Base-by-base conservation (phyloP, 257 asterid genomes). In the Solanum chilense region DNA sequence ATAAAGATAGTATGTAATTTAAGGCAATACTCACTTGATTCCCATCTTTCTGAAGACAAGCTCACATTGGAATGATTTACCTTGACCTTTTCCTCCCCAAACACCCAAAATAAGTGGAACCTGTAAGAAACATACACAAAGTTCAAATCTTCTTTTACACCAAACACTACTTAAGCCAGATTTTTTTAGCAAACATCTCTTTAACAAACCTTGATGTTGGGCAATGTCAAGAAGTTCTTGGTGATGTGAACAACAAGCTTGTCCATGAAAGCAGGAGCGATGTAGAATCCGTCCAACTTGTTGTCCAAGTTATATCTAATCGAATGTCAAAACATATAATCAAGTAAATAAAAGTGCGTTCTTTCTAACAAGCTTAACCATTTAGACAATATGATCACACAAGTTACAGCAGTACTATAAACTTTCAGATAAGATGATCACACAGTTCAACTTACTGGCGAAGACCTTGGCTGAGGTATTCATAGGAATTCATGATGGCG, bases 21-120 rank as follows among this genome's bases (percentile, higher is more conserved):
- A 9, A 9, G 71, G 74, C 44, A 33, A 31, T 6, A 82, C 92
- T 88, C 62, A 90, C 92, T 85, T 90, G 90, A 92, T 92, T 21
- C 92, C 91, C 92, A 92, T 87, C 44, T 92, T 92, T 70, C 91
- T 89, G 52, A 90, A 90, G 45, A 92, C 92, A 88, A 90, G 94
- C 73, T 92, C 94, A 42, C 92, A 90, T 44, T 92, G 94, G 90
- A 92, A 90, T 23, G 94, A 88, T 85, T 92, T 92, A 12, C 92
- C 92, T 75, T 92, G 92, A 81, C 94, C 92, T 90, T 92, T 92
- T 83, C 94, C 94, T 87, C 94, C 94, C 94, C 94, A 92, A 13
- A 92, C 77, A 41, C 92, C 94, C 86, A 92, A 73, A 77, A 92
- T 92, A 11, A 92, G 88, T 15, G 94, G 92, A 87, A 92, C 87